A percentile compares a stretch with the other conserved stretches of the same genome.
Evolutionary conservation across 306 rosid genomes (phyloP).

Genomic region (Herpetospermum pedunculosum): DNA sequence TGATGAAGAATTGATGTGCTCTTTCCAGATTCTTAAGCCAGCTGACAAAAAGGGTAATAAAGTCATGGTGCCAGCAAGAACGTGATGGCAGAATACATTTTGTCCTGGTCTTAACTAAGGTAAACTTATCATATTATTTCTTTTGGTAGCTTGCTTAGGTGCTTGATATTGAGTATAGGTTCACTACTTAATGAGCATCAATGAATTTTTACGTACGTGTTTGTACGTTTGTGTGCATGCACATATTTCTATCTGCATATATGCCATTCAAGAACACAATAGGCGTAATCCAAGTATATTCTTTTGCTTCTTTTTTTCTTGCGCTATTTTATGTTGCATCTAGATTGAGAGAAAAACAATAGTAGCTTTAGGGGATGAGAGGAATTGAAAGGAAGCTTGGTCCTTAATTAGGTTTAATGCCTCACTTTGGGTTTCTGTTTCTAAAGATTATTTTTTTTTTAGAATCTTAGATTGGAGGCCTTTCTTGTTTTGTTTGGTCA

Average conservation of each 20-base stretch:
- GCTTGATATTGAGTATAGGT: background rate
- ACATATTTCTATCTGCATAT: background rate
- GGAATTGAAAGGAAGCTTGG: background rate
- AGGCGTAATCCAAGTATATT: background rate
- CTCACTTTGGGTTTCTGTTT: background rate
- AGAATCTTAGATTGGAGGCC: background rate
- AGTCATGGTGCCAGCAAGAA: conserved; percentile 40
- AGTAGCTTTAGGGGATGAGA: background rate
- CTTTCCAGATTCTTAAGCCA: conserved; percentile 90
- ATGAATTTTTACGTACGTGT: background rate
- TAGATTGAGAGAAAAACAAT: background rate
- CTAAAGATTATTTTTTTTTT: background rate
- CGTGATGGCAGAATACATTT: conserved; percentile 27
- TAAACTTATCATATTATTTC: conserved; percentile 14
- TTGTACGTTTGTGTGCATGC: background rate
- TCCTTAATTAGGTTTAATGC: background rate
- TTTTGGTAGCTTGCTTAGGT: background rate
- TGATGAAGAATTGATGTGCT: conserved; percentile 81
- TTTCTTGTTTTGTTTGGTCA: background rate
- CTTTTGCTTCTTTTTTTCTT: background rate
- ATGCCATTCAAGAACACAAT: background rate
- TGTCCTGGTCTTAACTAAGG: conserved; percentile 29
- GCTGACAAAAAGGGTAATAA: conserved; percentile 49
- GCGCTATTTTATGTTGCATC: background rate
- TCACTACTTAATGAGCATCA: background rate